Percentiles rank a stretch among this genome's conserved stretches.
These are phyloP conservation scores for Tolypocladium paradoxum DNA, from an alignment of 2,329 filamentous ascomycete genomes.

Conservation along the genomic window DNA sequence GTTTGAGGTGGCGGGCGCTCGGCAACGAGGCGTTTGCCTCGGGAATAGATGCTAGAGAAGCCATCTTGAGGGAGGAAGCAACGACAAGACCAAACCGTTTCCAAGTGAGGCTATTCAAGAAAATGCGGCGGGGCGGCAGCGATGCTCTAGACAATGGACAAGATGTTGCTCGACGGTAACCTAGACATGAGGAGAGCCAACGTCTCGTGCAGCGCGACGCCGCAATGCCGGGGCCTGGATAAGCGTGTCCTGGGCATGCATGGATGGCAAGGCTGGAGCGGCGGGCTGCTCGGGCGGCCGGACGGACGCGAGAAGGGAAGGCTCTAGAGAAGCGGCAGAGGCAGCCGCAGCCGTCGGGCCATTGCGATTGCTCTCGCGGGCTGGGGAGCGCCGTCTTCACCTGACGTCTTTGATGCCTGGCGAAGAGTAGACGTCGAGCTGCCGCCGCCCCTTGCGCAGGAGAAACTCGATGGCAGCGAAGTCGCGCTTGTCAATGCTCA, in stretches of 20 bases:
- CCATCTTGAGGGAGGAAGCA: conserved; percentile 13
- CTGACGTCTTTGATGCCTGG: conserved; percentile 69
- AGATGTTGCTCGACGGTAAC: conserved; percentile 1
- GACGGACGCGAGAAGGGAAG: not conserved
- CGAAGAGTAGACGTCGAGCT: conserved; percentile 72
- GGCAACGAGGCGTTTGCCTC: conserved; percentile 11
- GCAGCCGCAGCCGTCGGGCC: not conserved
- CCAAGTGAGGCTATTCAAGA: conserved; percentile 13
- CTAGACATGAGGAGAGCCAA: not conserved
- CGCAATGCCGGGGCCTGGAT: not conserved
- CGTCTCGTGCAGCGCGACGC: conserved; percentile 2
- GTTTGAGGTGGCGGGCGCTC: conserved; percentile 6
- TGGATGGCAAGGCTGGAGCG: not conserved
- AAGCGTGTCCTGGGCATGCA: not conserved
- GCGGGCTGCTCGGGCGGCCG: not conserved
- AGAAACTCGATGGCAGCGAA: conserved; percentile 80
- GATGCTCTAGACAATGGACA: conserved; percentile 6
- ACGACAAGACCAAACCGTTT: conserved; percentile 5
- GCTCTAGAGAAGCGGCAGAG: not conserved
- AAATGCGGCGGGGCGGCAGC: conserved; percentile 6
- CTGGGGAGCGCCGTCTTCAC: conserved; percentile 11
- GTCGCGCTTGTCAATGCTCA: conserved; percentile 66
- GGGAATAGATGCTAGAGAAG: conserved; percentile 16
- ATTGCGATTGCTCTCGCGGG: not conserved
- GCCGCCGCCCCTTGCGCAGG: conserved; percentile 67